Conservation (phyloP, 179 eudicot genomes). For the Camellia oleifera region DNA sequence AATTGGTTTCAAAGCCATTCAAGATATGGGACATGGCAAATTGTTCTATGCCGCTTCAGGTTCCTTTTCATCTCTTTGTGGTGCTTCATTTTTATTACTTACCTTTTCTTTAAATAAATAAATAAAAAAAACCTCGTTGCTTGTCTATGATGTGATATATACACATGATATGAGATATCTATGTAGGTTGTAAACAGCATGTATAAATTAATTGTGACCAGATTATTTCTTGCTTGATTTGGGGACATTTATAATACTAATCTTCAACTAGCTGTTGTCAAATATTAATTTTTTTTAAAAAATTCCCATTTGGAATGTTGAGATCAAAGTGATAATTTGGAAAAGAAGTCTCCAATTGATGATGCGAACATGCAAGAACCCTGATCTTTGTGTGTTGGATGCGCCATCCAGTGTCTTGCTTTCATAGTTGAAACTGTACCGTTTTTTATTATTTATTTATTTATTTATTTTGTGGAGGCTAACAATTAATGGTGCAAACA, state of each 20-base stretch:
- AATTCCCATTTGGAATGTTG: neutral
- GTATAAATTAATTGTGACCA: neutral
- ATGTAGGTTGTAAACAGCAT: neutral
- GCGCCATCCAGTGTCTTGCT: neutral
- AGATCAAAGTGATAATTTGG: neutral
- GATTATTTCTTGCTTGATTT: neutral
- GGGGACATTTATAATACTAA: slow-evolving; percentile 1
- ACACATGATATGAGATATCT: neutral
- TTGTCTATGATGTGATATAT: slow-evolving; percentile 4
- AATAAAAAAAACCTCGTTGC: neutral
- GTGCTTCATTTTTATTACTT: neutral
- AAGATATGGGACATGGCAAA: slow-evolving; percentile 65
- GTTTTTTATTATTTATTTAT: neutral
- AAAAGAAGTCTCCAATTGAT: neutral
- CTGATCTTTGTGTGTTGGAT: neutral
- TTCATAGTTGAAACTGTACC: neutral
- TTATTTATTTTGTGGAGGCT: neutral
- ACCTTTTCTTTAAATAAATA: neutral
- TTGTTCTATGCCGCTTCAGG: slow-evolving; percentile 65
- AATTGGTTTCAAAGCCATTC: slow-evolving; percentile 69
- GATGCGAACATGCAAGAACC: neutral
- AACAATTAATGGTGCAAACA: slow-evolving; percentile 20
- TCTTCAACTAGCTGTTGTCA: neutral
- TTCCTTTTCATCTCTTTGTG: slow-evolving; percentile 15
- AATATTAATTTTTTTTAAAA: neutral